Evolutionary conservation across 2,329 filamentous ascomycete species (phyloP).

Genomic region (Sporothrix variecibatus): DNA sequence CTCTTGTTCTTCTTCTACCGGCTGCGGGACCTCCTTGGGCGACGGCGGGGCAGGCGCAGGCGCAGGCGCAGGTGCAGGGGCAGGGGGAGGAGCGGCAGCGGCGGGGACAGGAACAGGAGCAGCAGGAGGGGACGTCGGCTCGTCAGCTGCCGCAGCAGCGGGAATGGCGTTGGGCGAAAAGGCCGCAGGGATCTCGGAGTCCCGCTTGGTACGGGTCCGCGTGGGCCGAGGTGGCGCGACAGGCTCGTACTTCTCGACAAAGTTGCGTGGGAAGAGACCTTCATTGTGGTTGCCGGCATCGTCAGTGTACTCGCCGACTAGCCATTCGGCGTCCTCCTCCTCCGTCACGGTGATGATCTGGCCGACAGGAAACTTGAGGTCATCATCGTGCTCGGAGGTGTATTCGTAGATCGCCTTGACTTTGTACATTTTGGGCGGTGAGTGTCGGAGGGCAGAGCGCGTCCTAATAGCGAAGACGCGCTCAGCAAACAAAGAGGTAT

Average conservation of each 20-base stretch:
- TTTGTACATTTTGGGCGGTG: conserved; percentile 70
- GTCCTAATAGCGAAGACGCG: background rate
- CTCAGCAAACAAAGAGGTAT: background rate
- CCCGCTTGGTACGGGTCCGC: conserved; percentile 71
- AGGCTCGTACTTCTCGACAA: conserved; percentile 95
- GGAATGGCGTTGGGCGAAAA: conserved; percentile 33
- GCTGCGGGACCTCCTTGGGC: conserved; percentile 31
- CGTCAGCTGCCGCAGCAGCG: conserved; percentile 32
- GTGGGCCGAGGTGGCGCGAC: conserved; percentile 83
- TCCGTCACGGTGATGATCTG: conserved; percentile 94
- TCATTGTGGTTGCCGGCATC: conserved; percentile 71
- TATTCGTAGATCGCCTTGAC: conserved; percentile 98
- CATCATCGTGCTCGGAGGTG: conserved; percentile 87
- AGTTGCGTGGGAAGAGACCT: conserved; percentile 93
- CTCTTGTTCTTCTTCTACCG: conserved; percentile 14
- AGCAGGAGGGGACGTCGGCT: conserved; percentile 29
- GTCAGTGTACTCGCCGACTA: conserved; percentile 83
- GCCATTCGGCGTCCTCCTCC: conserved; percentile 93
- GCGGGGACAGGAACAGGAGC: conserved; percentile 6
- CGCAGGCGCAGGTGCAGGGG: background rate
- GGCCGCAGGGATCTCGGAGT: conserved; percentile 38
- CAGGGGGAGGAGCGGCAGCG: background rate
- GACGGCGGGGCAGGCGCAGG: conserved; percentile 12
- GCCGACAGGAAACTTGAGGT: conserved; percentile 80
- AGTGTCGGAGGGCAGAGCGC: conserved; percentile 1